Conservation (phyloP, 2,329 filamentous ascomycete species). For the Coniochaeta prunicola region DNA sequence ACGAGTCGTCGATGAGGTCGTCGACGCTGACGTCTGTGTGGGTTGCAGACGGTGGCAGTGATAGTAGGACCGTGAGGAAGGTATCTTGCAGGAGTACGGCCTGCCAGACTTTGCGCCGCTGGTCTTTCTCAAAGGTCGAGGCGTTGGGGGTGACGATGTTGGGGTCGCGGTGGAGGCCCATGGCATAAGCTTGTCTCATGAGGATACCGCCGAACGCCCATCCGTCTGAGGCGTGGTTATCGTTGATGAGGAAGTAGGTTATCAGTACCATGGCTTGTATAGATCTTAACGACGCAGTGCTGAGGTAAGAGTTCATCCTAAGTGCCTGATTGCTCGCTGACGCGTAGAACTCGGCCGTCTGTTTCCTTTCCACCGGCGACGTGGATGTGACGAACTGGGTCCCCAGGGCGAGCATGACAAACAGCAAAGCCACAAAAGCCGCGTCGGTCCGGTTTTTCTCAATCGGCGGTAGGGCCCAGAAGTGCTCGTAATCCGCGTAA, state of each 20-base stretch:
- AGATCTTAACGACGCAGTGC: conserved; percentile 63
- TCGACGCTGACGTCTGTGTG: conserved; percentile 75
- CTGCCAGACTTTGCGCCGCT: conserved; percentile 75
- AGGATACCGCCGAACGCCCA: conserved; percentile 76
- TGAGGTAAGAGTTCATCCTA: conserved; percentile 69
- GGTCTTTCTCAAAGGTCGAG: conserved; percentile 66
- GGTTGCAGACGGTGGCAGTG: conserved; percentile 68
- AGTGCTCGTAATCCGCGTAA: conserved; percentile 70
- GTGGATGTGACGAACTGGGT: conserved; percentile 65
- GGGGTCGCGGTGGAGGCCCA: conserved; percentile 74
- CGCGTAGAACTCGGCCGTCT: conserved; percentile 75
- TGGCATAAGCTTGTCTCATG: conserved; percentile 71
- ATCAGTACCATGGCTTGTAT: conserved; percentile 79
- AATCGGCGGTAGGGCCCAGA: conserved; percentile 55
- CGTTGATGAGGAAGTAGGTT: conserved; percentile 78
- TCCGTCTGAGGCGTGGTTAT: conserved; percentile 76
- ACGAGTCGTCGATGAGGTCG: conserved; percentile 59
- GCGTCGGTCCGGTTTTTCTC: conserved; percentile 59
- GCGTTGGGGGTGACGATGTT: conserved; percentile 64
- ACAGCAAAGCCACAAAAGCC: conserved; percentile 64
- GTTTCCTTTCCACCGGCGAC: conserved; percentile 55
- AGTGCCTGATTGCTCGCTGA: conserved; percentile 74
- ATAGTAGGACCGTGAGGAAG: conserved; percentile 70
- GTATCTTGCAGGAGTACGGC: conserved; percentile 76
- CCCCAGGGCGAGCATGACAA: conserved; percentile 70